These are phyloP conservation scores for Pichia phayaonensis DNA, from an alignment of 805 yeast genomes.

Conservation along the genomic window DNA sequence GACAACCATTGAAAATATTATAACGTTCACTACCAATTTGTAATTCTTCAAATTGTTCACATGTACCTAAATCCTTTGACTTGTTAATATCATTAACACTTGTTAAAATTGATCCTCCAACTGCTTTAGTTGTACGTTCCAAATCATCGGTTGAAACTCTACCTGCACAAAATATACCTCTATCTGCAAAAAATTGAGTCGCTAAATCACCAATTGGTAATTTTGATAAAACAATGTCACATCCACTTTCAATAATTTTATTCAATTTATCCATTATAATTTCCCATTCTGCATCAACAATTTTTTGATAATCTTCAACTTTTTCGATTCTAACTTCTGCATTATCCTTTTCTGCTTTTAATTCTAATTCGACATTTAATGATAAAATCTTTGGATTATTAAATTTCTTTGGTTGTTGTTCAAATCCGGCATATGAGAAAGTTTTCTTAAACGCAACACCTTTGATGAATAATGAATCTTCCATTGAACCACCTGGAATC, in stretches of 20 bases:
- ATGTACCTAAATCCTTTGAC: slow-evolving; percentile 68
- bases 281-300: slow-evolving; percentile 99
- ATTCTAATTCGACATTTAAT: slow-evolving; percentile 87
- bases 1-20: slow-evolving; percentile 88
- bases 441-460: slow-evolving; percentile 98
- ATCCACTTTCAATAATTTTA: slow-evolving; percentile 77
- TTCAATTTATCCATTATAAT: slow-evolving; percentile 81
- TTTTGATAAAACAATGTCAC: slow-evolving; percentile 86
- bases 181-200: slow-evolving; percentile 96
- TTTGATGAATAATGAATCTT: slow-evolving; percentile 78
- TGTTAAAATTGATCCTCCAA: slow-evolving; percentile 84
- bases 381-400: slow-evolving; percentile 72
- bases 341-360: slow-evolving; percentile 97
- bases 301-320: slow-evolving; percentile 88
- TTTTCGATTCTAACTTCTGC: slow-evolving; percentile 96
- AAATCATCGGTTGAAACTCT: slow-evolving; percentile 84
- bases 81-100: slow-evolving; percentile 63
- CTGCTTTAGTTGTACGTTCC: slow-evolving; percentile 88
- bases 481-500: slow-evolving; percentile 94
- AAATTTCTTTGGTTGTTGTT: slow-evolving; percentile 92
- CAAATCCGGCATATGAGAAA: slow-evolving; percentile 96
- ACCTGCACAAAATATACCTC: slow-evolving; percentile 96
- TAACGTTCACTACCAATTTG: slow-evolving; percentile 96
- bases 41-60: slow-evolving; percentile 79
- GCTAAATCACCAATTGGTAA: slow-evolving; percentile 98